Base-by-base conservation (phyloP, 495 filamentous ascomycete genomes). In the Penicillium subrubescens region DNA sequence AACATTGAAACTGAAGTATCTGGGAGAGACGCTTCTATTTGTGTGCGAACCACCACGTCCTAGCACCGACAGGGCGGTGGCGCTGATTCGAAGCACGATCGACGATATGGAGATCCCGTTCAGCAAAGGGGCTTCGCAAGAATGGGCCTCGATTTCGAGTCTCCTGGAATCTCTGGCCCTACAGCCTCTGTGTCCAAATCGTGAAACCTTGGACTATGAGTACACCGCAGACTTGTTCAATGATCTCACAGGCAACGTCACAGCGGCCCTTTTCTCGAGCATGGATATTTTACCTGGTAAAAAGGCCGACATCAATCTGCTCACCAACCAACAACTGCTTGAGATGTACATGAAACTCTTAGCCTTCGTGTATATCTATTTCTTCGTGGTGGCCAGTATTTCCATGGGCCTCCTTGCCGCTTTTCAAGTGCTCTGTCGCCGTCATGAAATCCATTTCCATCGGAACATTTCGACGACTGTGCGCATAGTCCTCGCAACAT, bases 331-430 rank as follows among this genome's bases (percentile, higher is more conserved):
- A 39, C 67, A 76, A 60, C 57, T 78, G 8, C 64, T 81, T 19
- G 69, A 69, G 23, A 72, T 78, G 70, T 81, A 80, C 56, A 74
- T 81, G 63, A 73, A 76, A 43, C 59, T 80, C 1, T 60, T 81
- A n/a, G 71, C 67, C 10, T 79, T 81, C 61, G 77, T 80, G 8
- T 81, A 77, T 60, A 67, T 76, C n/a, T 81, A 78, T 51, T 81
- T 75, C 60, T 81, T 81, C 50, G 57, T 70, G 21, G 77, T 75
- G 21, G 74, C 78, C 15, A 73, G 74, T 43, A 33, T 79, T 33
- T 68, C 73, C 8, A 79, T 79, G 75, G 64, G 69, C 19, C 63
- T 78, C 29, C 77, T 81, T 55, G 73, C 71, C 10, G 67, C 68
- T 12, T 80, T 81, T 62, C 60, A 69, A 2, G 19, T 62, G 0